Evolutionary conservation across 129 eudicot genomes (phyloP), one percentile per base, ranked within the genome.

Genomic region (Erigeron canadensis): DNA sequence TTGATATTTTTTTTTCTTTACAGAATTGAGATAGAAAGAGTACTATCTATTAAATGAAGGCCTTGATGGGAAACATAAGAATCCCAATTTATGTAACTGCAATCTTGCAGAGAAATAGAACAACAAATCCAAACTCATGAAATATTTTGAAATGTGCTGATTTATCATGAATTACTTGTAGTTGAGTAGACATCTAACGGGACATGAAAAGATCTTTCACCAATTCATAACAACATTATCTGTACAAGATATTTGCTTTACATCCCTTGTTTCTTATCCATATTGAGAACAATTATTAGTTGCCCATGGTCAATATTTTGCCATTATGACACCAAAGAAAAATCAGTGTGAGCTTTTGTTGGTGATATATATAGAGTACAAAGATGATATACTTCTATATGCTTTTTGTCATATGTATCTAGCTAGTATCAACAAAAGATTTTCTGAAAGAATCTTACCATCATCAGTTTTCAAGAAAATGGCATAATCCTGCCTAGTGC

Each of bases 231-330:
- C 38, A 38, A 21, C 45, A 21, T 46, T 16, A 10, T 23, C 3
- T 68, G 57, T 59, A 28, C 8, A 59, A 23, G 42, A 59, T 28
- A 43, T 59, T 28, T 59, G 43, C 18, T 28, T 34, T 28, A 22
- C 65, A 11, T 21, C 43, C 43, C 10, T 60, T 34, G 12, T 15
- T 28, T 59, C 23, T 13, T 59, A 68, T 23, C 45, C 48, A 16
- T 48, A 66, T 46, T 12, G 41, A 81, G 69, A 64, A 16, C 37
- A 51, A 38, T 50, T 51, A 12, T 67, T 17, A 23, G 6, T 46
- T 46, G 46, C n/a, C 37, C n/a, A 34, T 17, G 10, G 61, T 50
- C 28, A 48, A n/a, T 48, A 67, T 10, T 42, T 18, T 42, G 38
- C n/a, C n/a, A n/a, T n/a, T n/a, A 28, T 28, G 34, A 41, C 3